A percentile compares a stretch with the other conserved stretches of the same genome.
Evolutionary conservation across 768 basidiomycete species (phyloP).

Genomic region (Boletus sensibilis): DNA sequence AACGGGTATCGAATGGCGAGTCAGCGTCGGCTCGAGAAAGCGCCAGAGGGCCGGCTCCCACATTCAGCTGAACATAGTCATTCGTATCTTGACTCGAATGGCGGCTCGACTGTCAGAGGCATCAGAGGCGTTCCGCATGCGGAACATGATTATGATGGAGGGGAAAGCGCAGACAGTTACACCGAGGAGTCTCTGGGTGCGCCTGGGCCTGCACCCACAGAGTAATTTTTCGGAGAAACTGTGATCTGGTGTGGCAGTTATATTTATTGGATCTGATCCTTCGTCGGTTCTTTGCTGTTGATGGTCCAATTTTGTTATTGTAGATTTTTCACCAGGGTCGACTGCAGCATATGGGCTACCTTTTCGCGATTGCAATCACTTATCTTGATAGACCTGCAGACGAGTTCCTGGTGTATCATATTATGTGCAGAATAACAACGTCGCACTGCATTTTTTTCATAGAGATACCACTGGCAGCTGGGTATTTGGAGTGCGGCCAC

Average conservation of each 20-base stretch:
- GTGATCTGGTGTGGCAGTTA: slow-evolving; percentile 2
- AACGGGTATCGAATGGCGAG: slow-evolving; percentile 44
- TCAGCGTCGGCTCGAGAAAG: slow-evolving; percentile 70
- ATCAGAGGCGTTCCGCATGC: slow-evolving; percentile 3
- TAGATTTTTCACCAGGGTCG: neutral
- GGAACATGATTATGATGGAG: slow-evolving; percentile 13
- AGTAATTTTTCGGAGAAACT: slow-evolving; percentile 30
- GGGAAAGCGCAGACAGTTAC: neutral
- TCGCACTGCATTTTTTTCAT: neutral
- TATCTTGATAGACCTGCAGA: neutral
- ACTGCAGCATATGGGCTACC: too few species aligned
- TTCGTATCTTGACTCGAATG: slow-evolving; percentile 8
- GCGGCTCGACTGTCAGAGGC: slow-evolving; percentile 8
- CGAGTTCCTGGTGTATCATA: neutral
- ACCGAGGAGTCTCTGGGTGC: slow-evolving; percentile 13
- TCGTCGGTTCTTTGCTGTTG: neutral
- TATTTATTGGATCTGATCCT: neutral
- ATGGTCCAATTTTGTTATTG: neutral
- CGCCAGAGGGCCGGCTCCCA: slow-evolving; percentile 56
- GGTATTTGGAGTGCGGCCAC: neutral
- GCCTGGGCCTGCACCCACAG: slow-evolving; percentile 34
- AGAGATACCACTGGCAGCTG: neutral
- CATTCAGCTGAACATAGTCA: slow-evolving; percentile 17
- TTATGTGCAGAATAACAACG: neutral
- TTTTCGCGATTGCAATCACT: neutral